Base-by-base conservation (phyloP, 2,329 filamentous ascomycete species). In the Penicillium sp. region DNA sequence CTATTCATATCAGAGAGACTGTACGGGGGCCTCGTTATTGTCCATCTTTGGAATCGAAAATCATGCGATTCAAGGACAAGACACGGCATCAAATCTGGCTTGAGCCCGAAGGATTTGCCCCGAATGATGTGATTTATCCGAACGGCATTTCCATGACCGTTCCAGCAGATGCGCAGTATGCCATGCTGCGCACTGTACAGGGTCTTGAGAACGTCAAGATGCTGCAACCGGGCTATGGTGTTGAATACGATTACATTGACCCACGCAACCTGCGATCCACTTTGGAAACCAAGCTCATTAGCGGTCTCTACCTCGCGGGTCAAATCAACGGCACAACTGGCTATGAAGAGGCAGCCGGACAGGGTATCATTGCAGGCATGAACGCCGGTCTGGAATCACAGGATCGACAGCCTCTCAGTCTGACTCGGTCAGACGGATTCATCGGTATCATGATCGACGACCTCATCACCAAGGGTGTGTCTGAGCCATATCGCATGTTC, bases 371-470 rank as follows among this genome's bases (percentile, higher is more conserved):
- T 14, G 95, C 95, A 0, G 95, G 95, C 31, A 93, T 93, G 68
- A 99, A 99, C 70, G 95, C 95, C 1, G 95, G 93, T 2, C 84
- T 95, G n/a, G 83, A 87, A 1, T 86, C 93, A 0, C 83, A 85
- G 59, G 84, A 84, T 1, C 85, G 89, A 56, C 74, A 81, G 1
- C 82, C 87, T 0, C 81, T 96, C 59, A 84, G 84, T 0, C 79
- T 99, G 29, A 87, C 87, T 8, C 84, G 95, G 62, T 88, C 90
- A 1, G 93, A 99, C 73, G 92, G 91, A 13, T 99, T 97, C 74
- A 98, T 99, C 69, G 95, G 95, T 64, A 90, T 99, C 77, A 96
- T 99, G 92, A 93, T 99, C 68, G 95, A 99, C 75, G 95, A 99
- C 72, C 85, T 99, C 37, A 88, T 96, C 70, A 98, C 93, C 22